Base-by-base conservation (phyloP, 345 rosid species). In the Toxicodendron radicans region DNA sequence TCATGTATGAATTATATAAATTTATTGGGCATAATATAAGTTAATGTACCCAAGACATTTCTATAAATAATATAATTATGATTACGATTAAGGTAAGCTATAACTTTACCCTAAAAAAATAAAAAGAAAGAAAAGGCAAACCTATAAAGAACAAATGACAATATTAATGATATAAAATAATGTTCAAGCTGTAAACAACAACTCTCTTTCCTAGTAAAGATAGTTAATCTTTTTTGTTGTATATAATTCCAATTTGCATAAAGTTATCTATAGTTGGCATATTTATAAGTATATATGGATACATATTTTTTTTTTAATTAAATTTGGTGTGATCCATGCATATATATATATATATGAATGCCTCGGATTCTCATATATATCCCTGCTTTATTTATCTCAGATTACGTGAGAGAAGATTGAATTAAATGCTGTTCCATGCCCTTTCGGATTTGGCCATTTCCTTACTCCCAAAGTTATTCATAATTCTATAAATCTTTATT, bases 311-410 rank as follows among this genome's bases (percentile, higher is more conserved):
- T 23, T 52, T 43, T 52, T 49, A 16, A 71, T 58, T 17, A 77
- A 49, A 27, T 27, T 27, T 27, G 57, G 64, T 17, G 48, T 38
- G 33, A 68, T 27, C 30, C 58, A 45, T 35, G 30, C 5, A 49
- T 13, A 16, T 10, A 49, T 4, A 32, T 4, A 32, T 4, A 32
- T 35, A 35, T 35, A 35, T 35, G 8, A 3, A 35, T 60, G 77
- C 77, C 73, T 73, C 52, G 80, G 80, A 78, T 78, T 73, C 76
- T 54, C 70, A 58, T 67, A 20, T 67, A 33, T 52, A 35, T 21
- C 23, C 23, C 4, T 27, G 2, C 48, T 7, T 2, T 20, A 20
- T 16, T 64, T 45, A 3, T 72, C 57, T 14, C 5, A 62, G 2
- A 9, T 30, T 51, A 48, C 11, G 5, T 46, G 45, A 4, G 23